Percentiles rank a stretch among this genome's conserved stretches.
Evolutionary conservation across 345 rosid species (phyloP).

Genomic region (Cardamine resedifolia): DNA sequence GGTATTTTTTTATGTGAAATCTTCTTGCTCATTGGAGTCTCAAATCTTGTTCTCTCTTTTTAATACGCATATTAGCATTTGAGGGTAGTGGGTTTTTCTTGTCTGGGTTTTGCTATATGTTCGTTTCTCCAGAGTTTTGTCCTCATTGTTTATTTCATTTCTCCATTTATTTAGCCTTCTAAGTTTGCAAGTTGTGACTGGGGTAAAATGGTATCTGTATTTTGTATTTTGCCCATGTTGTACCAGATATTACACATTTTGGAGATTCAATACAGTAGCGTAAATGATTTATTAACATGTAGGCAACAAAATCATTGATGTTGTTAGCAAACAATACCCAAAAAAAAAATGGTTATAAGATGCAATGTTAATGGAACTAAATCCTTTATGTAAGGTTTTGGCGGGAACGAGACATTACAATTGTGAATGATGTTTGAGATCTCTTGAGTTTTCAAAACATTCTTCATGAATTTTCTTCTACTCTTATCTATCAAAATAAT

Average conservation of each 20-base stretch:
- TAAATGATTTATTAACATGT: background rate
- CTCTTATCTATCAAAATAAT: background rate
- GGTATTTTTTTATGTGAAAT: background rate
- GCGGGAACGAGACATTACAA: background rate
- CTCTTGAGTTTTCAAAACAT: background rate
- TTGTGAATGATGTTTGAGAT: background rate
- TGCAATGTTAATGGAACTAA: background rate
- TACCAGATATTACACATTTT: too few species aligned
- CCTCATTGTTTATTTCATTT: slow-evolving; percentile 11
- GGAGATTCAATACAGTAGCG: too few species aligned
- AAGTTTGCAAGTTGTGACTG: slow-evolving; percentile 16
- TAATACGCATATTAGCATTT: background rate
- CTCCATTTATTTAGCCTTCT: background rate
- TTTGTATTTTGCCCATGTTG: background rate
- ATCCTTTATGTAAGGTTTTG: background rate
- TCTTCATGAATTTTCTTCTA: background rate
- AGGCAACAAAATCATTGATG: too few species aligned
- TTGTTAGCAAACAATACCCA: too few species aligned
- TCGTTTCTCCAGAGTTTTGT: slow-evolving; percentile 23
- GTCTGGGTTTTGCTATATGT: background rate
- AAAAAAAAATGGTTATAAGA: background rate
- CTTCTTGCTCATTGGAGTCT: slow-evolving; percentile 13
- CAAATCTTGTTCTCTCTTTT: background rate
- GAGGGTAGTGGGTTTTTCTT: slow-evolving; percentile 9
- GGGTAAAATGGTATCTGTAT: slow-evolving; percentile 6